phyloP scores from a whole-genome alignment of 2,329 filamentous ascomycete species.

The Trichoderma brevicompactum region DNA sequence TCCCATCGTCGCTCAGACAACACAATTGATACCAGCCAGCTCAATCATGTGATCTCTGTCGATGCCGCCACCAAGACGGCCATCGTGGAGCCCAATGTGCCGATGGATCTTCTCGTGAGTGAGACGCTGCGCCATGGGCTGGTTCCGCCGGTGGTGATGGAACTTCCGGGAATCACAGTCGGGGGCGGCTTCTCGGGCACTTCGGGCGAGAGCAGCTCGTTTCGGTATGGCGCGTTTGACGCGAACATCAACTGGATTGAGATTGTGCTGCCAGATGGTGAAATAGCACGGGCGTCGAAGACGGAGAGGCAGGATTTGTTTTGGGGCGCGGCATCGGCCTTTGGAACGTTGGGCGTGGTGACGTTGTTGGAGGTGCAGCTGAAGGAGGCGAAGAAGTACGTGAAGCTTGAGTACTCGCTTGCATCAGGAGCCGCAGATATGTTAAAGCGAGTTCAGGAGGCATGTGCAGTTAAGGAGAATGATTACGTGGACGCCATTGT shows the following conservation, averaged over 20 bases:
- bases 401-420: conserved; percentile 62
- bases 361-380: conserved; percentile 66
- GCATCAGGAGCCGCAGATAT: conserved; percentile 46
- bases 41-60: conserved; percentile 66
- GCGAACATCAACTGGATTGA: conserved; percentile 64
- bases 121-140: conserved; percentile 60
- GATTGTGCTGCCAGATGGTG: conserved; percentile 66
- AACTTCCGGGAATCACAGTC: conserved; percentile 73
- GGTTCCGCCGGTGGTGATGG: conserved; percentile 70
- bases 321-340: conserved; percentile 65
- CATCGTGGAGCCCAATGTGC: conserved; percentile 71
- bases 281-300: conserved; percentile 58
- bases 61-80: conserved; percentile 58
- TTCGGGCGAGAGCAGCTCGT: conserved; percentile 70
- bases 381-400: conserved; percentile 57
- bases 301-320: conserved; percentile 63
- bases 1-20: conserved; percentile 54
- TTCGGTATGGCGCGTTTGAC: conserved; percentile 69
- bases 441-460: conserved; percentile 50
- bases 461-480: conserved; percentile 44
- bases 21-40: conserved; percentile 68
- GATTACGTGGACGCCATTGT: conserved; percentile 74
- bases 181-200: conserved; percentile 71
- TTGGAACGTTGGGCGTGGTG: conserved; percentile 69
- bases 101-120: conserved; percentile 67